Evolutionary conservation across 2,329 filamentous ascomycete genomes (phyloP).

Genomic region (Fusarium coicis): DNA sequence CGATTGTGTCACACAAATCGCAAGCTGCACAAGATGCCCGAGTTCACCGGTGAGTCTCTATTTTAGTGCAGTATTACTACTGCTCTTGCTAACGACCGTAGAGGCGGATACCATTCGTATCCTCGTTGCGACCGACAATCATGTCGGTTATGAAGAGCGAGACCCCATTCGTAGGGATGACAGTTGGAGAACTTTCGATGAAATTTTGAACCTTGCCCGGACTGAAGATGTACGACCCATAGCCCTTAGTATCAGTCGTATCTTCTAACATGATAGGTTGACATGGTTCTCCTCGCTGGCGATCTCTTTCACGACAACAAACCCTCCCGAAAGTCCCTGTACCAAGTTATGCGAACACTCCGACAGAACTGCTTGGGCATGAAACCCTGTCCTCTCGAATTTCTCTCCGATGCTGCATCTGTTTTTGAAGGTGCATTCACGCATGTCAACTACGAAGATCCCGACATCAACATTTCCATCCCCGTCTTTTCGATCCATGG

Average conservation of each 20-base stretch:
- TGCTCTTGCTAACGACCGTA: constrained; percentile 41
- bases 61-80: neutral
- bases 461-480: constrained; percentile 96
- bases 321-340: constrained; percentile 93
- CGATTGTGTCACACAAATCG: constrained; percentile 1
- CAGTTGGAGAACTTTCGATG: constrained; percentile 96
- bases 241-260: accelerated
- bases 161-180: constrained; percentile 96
- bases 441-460: constrained; percentile 97
- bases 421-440: constrained; percentile 91
- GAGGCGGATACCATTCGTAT: constrained; percentile 90
- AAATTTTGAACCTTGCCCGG: constrained; percentile 90
- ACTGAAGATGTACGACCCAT: constrained; percentile 73
- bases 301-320: constrained; percentile 99
- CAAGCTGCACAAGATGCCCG: constrained; percentile 40
- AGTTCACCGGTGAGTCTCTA: constrained; percentile 43
- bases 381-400: constrained; percentile 94
- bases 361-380: constrained; percentile 94
- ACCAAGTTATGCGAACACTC: constrained; percentile 95
- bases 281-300: constrained; percentile 95
- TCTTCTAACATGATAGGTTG: constrained; percentile 63
- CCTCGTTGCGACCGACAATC: constrained; percentile 93
- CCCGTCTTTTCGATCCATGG: constrained; percentile 98
- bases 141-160: constrained; percentile 96
- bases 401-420: constrained; percentile 91